phyloP scores from a whole-genome alignment of 371 early-diverging fungal genomes.

The Gilbertella persicaria region DNA sequence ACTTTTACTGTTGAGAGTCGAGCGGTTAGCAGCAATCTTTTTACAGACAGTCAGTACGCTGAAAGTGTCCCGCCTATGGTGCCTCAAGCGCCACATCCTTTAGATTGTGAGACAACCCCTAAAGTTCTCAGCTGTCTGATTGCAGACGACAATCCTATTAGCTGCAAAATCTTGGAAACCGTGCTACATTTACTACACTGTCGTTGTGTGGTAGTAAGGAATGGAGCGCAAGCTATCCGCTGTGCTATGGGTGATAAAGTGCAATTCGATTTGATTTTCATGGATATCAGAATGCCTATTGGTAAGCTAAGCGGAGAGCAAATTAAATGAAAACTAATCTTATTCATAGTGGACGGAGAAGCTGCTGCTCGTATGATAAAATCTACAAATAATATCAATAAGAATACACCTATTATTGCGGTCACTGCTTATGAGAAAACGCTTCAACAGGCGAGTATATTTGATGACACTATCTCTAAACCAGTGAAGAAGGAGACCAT shows the following conservation, averaged over 20 bases:
- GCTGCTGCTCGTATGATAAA: conserved; percentile 93
- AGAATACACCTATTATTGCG: conserved; percentile 72
- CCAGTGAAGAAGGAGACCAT: conserved; percentile 71
- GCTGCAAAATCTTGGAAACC: conserved; percentile 85
- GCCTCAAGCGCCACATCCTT: conserved; percentile 3
- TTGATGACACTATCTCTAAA: conserved; percentile 75
- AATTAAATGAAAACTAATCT: background rate
- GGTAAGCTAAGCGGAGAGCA: conserved; percentile 54
- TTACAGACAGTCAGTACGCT: background rate
- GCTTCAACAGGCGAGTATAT: conserved; percentile 54
- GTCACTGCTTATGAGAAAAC: conserved; percentile 73
- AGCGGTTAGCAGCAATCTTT: background rate
- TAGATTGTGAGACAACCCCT: conserved; percentile 2
- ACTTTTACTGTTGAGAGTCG: background rate
- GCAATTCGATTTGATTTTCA: conserved; percentile 89
- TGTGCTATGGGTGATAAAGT: conserved; percentile 82
- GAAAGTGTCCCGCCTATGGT: background rate
- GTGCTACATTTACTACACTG: conserved; percentile 74
- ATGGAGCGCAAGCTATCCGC: conserved; percentile 90
- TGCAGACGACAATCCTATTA: conserved; percentile 91
- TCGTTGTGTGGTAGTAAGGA: conserved; percentile 79
- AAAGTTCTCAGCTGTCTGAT: conserved; percentile 62
- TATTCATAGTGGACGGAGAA: conserved; percentile 79
- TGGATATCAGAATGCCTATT: conserved; percentile 93
- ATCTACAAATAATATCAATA: conserved; percentile 83